These are phyloP conservation scores for Chlamydomonas applanata DNA, from an alignment of 139 green algal species.

Conservation along the genomic window DNA sequence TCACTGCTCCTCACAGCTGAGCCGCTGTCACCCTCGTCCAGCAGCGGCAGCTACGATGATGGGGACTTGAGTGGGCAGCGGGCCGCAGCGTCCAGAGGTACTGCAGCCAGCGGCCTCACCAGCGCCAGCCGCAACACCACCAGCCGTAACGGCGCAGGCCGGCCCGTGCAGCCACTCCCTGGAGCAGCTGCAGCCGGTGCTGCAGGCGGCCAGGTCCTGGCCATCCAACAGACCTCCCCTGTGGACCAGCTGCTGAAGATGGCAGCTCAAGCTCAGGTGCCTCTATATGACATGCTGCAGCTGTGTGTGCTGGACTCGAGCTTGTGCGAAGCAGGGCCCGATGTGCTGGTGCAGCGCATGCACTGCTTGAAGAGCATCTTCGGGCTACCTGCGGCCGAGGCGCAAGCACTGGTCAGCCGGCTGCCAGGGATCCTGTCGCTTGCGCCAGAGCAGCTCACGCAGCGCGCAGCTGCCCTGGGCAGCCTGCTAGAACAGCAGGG, in stretches of 20 bases:
- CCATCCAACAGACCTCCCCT: neutral
- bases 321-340: neutral
- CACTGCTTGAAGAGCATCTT: neutral
- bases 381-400: neutral
- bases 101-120: conserved; percentile 2
- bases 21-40: neutral
- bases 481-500: neutral
- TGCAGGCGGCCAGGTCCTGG: neutral
- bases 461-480: neutral
- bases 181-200: conserved; percentile 1
- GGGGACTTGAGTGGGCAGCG: no score
- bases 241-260: conserved; percentile 25
- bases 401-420: neutral
- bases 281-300: conserved; percentile 10
- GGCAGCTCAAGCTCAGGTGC: conserved; percentile 15
- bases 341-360: neutral
- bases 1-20: conserved; percentile 30
- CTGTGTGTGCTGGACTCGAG: conserved; percentile 12
- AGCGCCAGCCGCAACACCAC: neutral
- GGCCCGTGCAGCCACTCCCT: neutral
- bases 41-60: neutral
- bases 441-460: neutral
- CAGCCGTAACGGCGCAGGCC: neutral
- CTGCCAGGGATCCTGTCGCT: conserved; percentile 2
- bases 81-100: conserved; percentile 15